A percentile compares a stretch with the other conserved stretches of the same genome.
Conservation (phyloP, 371 early-diverging fungal genomes). For the Mortierella sp. region DNA sequence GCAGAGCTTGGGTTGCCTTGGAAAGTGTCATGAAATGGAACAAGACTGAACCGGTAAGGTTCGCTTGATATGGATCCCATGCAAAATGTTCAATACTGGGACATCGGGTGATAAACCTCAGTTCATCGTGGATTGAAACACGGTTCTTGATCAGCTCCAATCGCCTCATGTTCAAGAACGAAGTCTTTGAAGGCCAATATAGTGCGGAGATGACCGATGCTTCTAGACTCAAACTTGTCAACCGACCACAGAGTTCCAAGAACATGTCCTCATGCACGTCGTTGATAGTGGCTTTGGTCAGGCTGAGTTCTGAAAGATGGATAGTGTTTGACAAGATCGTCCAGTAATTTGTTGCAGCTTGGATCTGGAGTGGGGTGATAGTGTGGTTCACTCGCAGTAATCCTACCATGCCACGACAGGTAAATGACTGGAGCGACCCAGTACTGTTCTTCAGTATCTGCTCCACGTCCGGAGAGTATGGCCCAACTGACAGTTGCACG, state of each 20-base stretch:
- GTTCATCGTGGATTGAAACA: not conserved
- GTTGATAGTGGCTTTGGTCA: slow-evolving; percentile 1
- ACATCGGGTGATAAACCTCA: slow-evolving; percentile 8
- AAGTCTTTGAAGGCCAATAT: not conserved
- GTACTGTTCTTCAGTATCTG: slow-evolving; percentile 9
- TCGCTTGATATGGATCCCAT: slow-evolving; percentile 1
- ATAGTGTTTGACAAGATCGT: not conserved
- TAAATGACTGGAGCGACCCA: not conserved
- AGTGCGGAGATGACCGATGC: not conserved
- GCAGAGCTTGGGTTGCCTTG: not conserved
- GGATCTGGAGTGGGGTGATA: no score
- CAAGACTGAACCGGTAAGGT: not conserved
- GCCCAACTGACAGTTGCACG: not conserved
- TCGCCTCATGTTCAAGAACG: slow-evolving; percentile 1
- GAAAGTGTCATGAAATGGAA: slow-evolving; percentile 6
- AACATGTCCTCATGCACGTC: not conserved
- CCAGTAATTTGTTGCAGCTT: no score
- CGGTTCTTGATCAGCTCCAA: not conserved
- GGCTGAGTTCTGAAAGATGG: not conserved
- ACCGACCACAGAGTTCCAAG: slow-evolving; percentile 4
- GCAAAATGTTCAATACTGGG: slow-evolving; percentile 14
- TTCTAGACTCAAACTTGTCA: slow-evolving; percentile 4
- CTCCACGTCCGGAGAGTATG: slow-evolving; percentile 3
- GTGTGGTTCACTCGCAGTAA: no score
- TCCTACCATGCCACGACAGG: slow-evolving; percentile 1